These are phyloP conservation scores for Vitis rupestris DNA, from an alignment of 164 flowering plant genomes.

Conservation along the genomic window DNA sequence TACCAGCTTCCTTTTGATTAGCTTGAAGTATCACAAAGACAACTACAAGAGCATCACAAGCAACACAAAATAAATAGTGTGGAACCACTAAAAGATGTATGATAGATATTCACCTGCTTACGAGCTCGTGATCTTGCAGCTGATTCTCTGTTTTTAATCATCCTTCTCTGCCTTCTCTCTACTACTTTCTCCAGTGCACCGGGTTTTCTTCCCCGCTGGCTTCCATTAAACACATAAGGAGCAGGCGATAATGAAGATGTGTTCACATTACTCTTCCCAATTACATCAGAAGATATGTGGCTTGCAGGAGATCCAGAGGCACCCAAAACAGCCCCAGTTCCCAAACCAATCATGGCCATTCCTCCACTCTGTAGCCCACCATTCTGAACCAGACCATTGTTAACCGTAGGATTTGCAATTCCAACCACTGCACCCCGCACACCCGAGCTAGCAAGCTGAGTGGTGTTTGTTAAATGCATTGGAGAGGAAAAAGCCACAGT, in stretches of 20 bases:
- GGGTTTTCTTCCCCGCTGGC: slow-evolving; percentile 55
- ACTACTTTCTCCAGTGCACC: slow-evolving; percentile 72
- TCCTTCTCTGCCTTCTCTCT: slow-evolving; percentile 88
- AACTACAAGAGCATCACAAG: neutral
- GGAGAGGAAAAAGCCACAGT: slow-evolving; percentile 39
- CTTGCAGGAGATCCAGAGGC: slow-evolving; percentile 38
- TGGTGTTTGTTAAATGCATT: slow-evolving; percentile 17
- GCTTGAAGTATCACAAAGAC: no score
- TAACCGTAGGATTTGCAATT: slow-evolving; percentile 17
- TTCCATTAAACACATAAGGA: slow-evolving; percentile 42
- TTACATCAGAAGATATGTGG: slow-evolving; percentile 31
- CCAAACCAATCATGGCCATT: slow-evolving; percentile 27
- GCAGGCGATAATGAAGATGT: slow-evolving; percentile 39
- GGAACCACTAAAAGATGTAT: neutral
- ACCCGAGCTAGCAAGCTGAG: slow-evolving; percentile 26
- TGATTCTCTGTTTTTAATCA: slow-evolving; percentile 94
- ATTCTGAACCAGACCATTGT: slow-evolving; percentile 21
- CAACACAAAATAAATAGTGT: no score
- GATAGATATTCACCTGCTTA: slow-evolving; percentile 64
- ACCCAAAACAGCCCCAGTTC: slow-evolving; percentile 21
- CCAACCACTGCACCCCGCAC: slow-evolving; percentile 25
- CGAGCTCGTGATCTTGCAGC: slow-evolving; percentile 96
- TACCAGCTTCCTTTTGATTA: no score
- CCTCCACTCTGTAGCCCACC: slow-evolving; percentile 21
- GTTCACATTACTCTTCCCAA: slow-evolving; percentile 31